Evolutionary conservation across 768 basidiomycete genomes (phyloP).

Genomic region (Podaxis sp.): DNA sequence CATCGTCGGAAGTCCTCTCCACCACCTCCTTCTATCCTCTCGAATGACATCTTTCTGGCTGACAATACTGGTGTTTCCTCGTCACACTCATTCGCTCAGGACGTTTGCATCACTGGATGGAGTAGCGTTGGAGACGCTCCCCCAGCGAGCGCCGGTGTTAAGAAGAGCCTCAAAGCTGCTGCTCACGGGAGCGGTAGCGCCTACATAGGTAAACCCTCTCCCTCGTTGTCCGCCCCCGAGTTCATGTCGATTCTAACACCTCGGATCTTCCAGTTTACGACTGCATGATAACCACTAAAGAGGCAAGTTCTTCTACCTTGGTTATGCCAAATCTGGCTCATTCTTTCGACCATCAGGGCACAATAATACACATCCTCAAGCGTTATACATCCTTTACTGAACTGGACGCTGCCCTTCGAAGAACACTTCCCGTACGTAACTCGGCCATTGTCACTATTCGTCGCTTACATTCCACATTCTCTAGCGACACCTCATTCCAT

Average conservation of each 20-base stretch:
- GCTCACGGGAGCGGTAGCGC: constrained; percentile 43
- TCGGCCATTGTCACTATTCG: neutral
- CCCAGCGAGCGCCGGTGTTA: constrained; percentile 4
- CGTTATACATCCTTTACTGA: constrained; percentile 66
- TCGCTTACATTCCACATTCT: constrained; percentile 9
- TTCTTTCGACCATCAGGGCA: constrained; percentile 38
- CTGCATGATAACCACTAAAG: constrained; percentile 65
- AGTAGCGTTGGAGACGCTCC: constrained; percentile 56
- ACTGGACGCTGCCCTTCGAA: constrained; percentile 45
- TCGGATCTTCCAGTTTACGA: constrained; percentile 52
- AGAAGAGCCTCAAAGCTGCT: constrained; percentile 5
- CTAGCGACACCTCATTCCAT: constrained; percentile 42
- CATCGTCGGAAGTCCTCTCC: constrained; percentile 28
- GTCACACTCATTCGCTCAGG: constrained; percentile 50
- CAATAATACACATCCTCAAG: constrained; percentile 62
- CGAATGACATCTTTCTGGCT: constrained; percentile 67
- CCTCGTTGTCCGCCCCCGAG: neutral
- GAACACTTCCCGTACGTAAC: constrained; percentile 49
- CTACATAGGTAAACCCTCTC: constrained; percentile 51
- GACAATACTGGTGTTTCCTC: constrained; percentile 46
- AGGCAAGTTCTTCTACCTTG: constrained; percentile 27
- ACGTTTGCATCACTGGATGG: constrained; percentile 69
- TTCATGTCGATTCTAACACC: neutral
- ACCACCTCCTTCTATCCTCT: constrained; percentile 48
- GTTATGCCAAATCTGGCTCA: constrained; percentile 6